A percentile compares a stretch with the other conserved stretches of the same genome.
Evolutionary conservation across 2,329 filamentous ascomycete species (phyloP).

Genomic region (Albifimbria verrucaria): DNA sequence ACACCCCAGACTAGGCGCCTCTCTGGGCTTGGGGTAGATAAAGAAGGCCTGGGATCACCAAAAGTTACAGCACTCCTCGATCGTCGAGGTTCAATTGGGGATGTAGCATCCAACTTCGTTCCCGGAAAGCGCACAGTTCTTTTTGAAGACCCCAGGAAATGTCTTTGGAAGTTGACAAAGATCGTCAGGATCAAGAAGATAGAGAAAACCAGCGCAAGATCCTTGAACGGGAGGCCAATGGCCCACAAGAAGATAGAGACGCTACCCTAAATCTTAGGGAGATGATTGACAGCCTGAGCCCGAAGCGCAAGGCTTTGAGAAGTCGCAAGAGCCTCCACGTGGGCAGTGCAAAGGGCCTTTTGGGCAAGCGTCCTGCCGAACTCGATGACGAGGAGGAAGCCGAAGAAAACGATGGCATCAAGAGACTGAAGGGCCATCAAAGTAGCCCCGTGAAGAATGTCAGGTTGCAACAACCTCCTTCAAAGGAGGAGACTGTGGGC

Average conservation of each 20-base stretch:
- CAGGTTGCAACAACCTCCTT: conserved; percentile 64
- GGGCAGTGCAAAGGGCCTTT: conserved; percentile 67
- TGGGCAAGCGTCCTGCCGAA: conserved; percentile 72
- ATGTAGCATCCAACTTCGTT: conserved; percentile 61
- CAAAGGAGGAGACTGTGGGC: conserved; percentile 64
- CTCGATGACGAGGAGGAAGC: conserved; percentile 63
- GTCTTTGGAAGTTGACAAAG: conserved; percentile 60
- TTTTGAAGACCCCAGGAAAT: conserved; percentile 65
- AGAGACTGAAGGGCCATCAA: conserved; percentile 68
- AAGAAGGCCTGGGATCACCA: conserved; percentile 70
- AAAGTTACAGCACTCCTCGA: conserved; percentile 69
- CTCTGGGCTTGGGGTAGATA: conserved; percentile 68
- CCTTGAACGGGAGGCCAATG: conserved; percentile 47
- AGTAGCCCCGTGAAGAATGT: conserved; percentile 76
- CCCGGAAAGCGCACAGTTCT: conserved; percentile 51
- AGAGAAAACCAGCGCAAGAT: conserved; percentile 58
- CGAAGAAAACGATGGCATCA: conserved; percentile 58
- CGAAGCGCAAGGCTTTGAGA: conserved; percentile 65
- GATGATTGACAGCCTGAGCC: conserved; percentile 75
- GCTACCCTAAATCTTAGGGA: conserved; percentile 66
- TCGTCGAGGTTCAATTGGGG: conserved; percentile 67
- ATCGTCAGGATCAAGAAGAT: conserved; percentile 56
- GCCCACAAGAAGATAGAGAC: conserved; percentile 51
- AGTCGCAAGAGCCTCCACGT: conserved; percentile 75
- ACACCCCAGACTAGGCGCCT: conserved; percentile 49